Percentiles rank a stretch among this genome's conserved stretches.
phyloP scores from a whole-genome alignment of 2,329 filamentous ascomycete species.

The Teratosphaeriaceae sp. region DNA sequence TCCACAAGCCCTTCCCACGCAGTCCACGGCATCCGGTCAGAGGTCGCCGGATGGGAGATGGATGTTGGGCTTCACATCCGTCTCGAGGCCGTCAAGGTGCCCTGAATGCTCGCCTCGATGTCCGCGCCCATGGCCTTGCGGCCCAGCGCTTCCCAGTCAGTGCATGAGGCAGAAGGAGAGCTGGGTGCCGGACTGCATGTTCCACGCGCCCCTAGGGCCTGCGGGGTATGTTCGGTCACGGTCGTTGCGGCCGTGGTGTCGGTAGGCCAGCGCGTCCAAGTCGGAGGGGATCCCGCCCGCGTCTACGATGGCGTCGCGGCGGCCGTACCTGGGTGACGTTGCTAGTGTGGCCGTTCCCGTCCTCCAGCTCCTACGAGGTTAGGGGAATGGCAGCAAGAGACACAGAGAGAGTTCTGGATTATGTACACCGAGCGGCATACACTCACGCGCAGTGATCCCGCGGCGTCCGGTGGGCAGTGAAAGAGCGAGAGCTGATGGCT shows the following conservation, averaged over 20 bases:
- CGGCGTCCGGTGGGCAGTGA: too few relatives aligned
- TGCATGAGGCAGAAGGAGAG: constrained; percentile 25
- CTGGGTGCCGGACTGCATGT: constrained; percentile 24
- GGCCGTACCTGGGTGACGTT: constrained; percentile 23
- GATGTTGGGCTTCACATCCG: neutral
- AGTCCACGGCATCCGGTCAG: constrained; percentile 12
- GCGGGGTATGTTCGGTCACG: constrained; percentile 21
- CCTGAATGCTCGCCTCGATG: constrained; percentile 11
- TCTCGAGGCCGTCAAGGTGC: constrained; percentile 14
- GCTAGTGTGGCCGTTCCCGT: constrained; percentile 25
- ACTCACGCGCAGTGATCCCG: too few relatives aligned
- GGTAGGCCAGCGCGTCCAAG: constrained; percentile 17
- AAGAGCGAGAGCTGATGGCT: too few relatives aligned
- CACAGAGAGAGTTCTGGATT: too few relatives aligned
- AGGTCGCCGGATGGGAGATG: constrained; percentile 8
- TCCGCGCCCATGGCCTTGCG: constrained; percentile 20
- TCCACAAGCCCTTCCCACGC: constrained; percentile 20
- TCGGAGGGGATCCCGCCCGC: constrained; percentile 19
- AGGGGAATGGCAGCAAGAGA: too few relatives aligned
- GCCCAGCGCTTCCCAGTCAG: constrained; percentile 13
- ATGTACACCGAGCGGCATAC: too few relatives aligned
- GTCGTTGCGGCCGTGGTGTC: constrained; percentile 21
- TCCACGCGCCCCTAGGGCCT: constrained; percentile 19
- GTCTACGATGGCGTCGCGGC: constrained; percentile 22
- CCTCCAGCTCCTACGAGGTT: constrained; percentile 1